These are phyloP conservation scores for Citrus inodora DNA, from an alignment of 345 rosid species.

Conservation along the genomic window DNA sequence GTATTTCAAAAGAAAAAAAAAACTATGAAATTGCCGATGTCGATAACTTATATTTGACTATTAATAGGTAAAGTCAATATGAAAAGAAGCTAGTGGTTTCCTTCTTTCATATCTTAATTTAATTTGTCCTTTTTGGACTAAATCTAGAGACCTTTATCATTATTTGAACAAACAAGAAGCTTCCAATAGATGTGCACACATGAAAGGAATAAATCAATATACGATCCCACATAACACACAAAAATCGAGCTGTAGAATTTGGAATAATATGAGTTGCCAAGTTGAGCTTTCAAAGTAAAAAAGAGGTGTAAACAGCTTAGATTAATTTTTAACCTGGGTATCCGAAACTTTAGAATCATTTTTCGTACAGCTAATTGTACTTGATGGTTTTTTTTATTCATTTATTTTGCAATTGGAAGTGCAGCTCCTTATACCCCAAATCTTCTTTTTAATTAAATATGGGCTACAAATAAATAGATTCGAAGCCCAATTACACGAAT, in stretches of 20 bases:
- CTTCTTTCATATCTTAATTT: background rate
- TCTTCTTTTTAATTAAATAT: background rate
- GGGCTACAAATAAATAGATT: constrained; percentile 1
- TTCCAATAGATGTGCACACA: background rate
- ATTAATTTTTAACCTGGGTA: no score
- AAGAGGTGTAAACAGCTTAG: no score
- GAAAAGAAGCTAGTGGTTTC: background rate
- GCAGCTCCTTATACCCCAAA: background rate
- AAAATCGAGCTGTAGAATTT: background rate
- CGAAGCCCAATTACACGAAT: background rate
- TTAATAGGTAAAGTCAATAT: background rate
- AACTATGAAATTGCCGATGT: no score
- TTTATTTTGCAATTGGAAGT: no score
- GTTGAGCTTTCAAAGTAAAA: background rate
- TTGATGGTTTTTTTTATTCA: no score
- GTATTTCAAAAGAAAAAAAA: no score
- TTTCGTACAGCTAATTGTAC: background rate
- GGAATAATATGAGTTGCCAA: background rate
- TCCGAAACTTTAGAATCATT: background rate
- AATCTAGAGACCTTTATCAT: background rate
- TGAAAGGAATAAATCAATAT: background rate
- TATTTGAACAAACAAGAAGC: background rate
- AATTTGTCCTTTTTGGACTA: background rate
- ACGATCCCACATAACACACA: background rate
- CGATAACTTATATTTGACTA: background rate